Evolutionary conservation across 2,329 filamentous ascomycete species (phyloP), one percentile per base, ranked within the genome.

Genomic region (Hypoxylon sp.): DNA sequence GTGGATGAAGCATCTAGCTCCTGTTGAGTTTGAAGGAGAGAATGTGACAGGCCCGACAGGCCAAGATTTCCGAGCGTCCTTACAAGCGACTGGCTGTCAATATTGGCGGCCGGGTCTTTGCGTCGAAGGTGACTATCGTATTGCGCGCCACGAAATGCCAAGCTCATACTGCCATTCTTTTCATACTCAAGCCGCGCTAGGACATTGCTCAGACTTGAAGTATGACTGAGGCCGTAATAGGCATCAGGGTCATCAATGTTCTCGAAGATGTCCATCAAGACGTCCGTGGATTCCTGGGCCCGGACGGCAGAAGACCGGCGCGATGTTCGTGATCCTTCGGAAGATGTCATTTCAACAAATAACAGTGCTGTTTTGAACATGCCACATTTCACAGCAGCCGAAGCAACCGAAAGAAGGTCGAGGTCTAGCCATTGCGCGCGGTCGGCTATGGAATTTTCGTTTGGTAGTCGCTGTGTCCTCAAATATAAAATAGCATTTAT

Each of bases 191-290:
- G 84, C 8, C 92, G 89, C 52, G 91, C 87, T 62, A 98, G 82
- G 0, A 98, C 91, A 9, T 91, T 93, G 14, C 86, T 83, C 14
- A 99, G 80, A 61, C 89, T 93, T 5, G 93, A 87, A 40, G 87
- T 87, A 77, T 96, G 91, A 42, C 92, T 87, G 6, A 97, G 85
- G 3, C 96, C 96, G 75, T 99, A 99, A 77, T 97, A 99, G 0
- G 93, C 91, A 77, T 99, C 96, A 1, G 94, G 95, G 73, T 99
- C 96, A 74, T 97, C 94, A 48, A 99, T 91, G 65, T 93, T 95
- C 74, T 93, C 91, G 76, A 96, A 99, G 2, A 99, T 94, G 0
- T 86, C 83, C 45, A 97, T 84, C 11, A 98, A 82, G 1, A 96
- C 83, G 28, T 92, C 87, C 2, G 86, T 84, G 5, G 92, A 86